Evolutionary conservation across 495 filamentous ascomycete genomes (phyloP).

Genomic region (Bryoglossum gracile): DNA sequence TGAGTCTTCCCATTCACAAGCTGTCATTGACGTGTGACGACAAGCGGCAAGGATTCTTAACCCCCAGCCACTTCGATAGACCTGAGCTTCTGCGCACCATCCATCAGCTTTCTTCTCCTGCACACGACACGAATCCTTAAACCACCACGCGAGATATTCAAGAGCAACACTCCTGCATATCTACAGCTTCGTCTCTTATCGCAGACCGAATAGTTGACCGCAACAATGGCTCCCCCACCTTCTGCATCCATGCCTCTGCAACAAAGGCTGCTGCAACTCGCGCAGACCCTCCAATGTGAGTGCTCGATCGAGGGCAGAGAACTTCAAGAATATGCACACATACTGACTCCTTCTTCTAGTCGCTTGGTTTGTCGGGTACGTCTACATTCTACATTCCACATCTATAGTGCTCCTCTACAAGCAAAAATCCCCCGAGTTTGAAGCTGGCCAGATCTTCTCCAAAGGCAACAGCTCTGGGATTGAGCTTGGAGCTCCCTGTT

Average conservation of each 20-base stretch:
- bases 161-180: no score
- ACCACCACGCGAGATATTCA: not conserved
- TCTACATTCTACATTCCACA: constrained; percentile 21
- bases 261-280: constrained; percentile 68
- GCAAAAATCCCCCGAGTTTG: not conserved
- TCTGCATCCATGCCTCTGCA: constrained; percentile 58
- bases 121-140: constrained; percentile 16
- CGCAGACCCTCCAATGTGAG: constrained; percentile 83
- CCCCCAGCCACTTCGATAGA: no score
- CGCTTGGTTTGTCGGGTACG: constrained; percentile 88
- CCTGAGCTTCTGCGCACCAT: no score
- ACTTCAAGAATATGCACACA: constrained; percentile 1
- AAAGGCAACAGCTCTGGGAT: constrained; percentile 4
- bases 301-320: constrained; percentile 19
- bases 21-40: no score
- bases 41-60: no score
- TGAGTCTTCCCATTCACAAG: no score
- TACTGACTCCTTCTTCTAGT: constrained; percentile 30
- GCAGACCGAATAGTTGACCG: not conserved
- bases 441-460: constrained; percentile 1
- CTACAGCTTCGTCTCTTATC: no score
- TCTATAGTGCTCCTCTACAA: not conserved
- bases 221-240: constrained; percentile 73
- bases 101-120: constrained; percentile 11
- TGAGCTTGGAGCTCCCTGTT: constrained; percentile 14